phyloP scores from a whole-genome alignment of 1,284 basidiomycete genomes.

The Ustilago loliicola region DNA sequence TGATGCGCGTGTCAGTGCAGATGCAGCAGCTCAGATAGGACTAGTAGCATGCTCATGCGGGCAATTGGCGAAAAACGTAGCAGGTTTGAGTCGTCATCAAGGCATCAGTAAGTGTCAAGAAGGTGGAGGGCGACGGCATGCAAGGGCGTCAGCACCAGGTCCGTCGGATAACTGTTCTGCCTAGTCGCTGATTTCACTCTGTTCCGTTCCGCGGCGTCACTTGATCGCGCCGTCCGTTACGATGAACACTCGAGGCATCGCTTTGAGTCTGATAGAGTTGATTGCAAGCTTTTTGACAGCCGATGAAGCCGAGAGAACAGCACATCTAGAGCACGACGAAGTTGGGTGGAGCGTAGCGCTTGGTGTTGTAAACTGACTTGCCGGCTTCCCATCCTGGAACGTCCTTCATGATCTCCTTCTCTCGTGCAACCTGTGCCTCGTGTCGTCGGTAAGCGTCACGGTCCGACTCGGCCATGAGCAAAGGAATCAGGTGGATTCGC shows the following conservation, averaged over 20 bases:
- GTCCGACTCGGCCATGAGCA: conserved; percentile 89
- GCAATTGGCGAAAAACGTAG: too few relatives aligned
- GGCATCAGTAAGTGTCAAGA: too few relatives aligned
- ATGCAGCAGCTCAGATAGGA: too few relatives aligned
- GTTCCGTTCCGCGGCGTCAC: too few relatives aligned
- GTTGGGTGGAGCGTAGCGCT: conserved; percentile 79
- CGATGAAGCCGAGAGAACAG: neutral
- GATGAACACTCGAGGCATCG: neutral
- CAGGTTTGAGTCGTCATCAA: too few relatives aligned
- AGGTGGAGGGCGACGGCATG: too few relatives aligned
- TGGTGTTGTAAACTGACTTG: conserved; percentile 87
- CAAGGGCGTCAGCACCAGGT: too few relatives aligned
- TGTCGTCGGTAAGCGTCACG: conserved; percentile 87
- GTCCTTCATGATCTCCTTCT: conserved; percentile 95
- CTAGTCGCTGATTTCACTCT: too few relatives aligned
- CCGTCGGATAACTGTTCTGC: too few relatives aligned
- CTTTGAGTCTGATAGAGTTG: neutral
- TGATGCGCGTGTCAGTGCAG: too few relatives aligned
- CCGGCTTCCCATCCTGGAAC: conserved; percentile 86
- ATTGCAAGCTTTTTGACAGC: conserved; percentile 9
- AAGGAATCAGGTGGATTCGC: conserved; percentile 91
- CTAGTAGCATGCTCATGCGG: too few relatives aligned
- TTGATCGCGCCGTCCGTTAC: too few relatives aligned
- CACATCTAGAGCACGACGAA: conserved; percentile 72
- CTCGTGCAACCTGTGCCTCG: conserved; percentile 82